These are phyloP conservation scores for Dactylonectria estremocensis DNA, from an alignment of 2,329 filamentous ascomycete genomes.

Conservation along the genomic window DNA sequence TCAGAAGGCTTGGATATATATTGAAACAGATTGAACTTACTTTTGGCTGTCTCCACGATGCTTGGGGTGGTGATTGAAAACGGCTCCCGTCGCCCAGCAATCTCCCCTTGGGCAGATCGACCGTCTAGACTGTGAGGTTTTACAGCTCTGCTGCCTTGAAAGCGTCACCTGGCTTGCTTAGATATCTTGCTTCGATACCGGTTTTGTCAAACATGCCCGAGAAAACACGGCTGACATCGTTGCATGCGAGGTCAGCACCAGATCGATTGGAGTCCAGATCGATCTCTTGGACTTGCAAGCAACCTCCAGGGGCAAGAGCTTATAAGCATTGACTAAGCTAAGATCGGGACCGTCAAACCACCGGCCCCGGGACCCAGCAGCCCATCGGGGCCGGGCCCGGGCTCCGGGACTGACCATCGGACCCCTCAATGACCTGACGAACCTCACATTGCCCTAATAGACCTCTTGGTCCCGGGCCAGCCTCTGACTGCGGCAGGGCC, in stretches of 20 bases:
- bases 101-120: slow-evolving; percentile 28
- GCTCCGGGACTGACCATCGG: slow-evolving; percentile 1
- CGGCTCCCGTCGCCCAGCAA: slow-evolving; percentile 10
- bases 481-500: background rate
- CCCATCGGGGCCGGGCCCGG: too few species aligned
- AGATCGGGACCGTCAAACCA: background rate
- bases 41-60: slow-evolving; percentile 16
- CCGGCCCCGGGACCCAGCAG: background rate
- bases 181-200: slow-evolving; percentile 14
- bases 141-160: slow-evolving; percentile 10
- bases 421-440: slow-evolving; percentile 2
- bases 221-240: slow-evolving; percentile 18
- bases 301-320: slow-evolving; percentile 24
- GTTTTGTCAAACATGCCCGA: slow-evolving; percentile 27
- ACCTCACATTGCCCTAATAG: background rate
- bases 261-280: background rate
- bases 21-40: background rate
- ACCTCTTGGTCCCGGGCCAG: background rate
- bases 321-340: background rate
- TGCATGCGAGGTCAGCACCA: slow-evolving; percentile 9
- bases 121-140: background rate
- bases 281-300: slow-evolving; percentile 32
- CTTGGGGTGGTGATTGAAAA: slow-evolving; percentile 28
- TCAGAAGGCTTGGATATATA: background rate
- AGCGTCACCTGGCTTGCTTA: background rate